phyloP scores from a whole-genome alignment of 2,329 filamentous ascomycete species.

The Clonostachys rhizophaga region DNA sequence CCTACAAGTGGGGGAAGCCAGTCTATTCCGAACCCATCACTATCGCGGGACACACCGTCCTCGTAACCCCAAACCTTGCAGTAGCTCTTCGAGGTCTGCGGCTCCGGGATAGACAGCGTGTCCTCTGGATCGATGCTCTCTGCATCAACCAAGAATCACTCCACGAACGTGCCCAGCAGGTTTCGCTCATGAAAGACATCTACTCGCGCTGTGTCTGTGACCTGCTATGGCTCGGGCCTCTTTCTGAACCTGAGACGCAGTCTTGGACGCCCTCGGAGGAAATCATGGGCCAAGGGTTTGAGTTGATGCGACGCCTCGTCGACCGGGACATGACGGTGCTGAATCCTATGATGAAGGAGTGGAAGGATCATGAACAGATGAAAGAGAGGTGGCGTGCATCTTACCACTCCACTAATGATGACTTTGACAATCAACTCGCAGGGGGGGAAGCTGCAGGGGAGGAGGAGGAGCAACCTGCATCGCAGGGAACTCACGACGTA shows the following conservation, averaged over 20 bases:
- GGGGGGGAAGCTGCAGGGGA: too few species aligned
- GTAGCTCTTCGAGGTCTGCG: neutral
- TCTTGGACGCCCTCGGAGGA: neutral
- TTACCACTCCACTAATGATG: too few species aligned
- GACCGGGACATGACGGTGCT: neutral
- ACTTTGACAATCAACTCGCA: too few species aligned
- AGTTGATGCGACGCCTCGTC: neutral
- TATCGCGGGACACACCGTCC: neutral
- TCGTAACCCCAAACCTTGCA: neutral
- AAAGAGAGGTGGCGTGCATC: neutral
- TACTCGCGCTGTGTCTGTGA: neutral
- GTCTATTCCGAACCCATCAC: neutral
- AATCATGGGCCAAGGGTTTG: neutral
- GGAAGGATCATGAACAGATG: neutral
- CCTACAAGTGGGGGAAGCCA: neutral
- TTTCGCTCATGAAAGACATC: neutral
- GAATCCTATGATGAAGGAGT: neutral
- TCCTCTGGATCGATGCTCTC: neutral
- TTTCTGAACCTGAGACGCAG: neutral
- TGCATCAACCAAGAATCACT: neutral
- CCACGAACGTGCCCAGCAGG: neutral
- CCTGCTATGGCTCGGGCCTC: neutral
- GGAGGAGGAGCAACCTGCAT: too few species aligned
- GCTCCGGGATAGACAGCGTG: neutral
- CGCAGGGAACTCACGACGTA: too few species aligned